Conservation (phyloP, 2,329 filamentous ascomycete genomes). For the Fusarium guadeloupense region DNA sequence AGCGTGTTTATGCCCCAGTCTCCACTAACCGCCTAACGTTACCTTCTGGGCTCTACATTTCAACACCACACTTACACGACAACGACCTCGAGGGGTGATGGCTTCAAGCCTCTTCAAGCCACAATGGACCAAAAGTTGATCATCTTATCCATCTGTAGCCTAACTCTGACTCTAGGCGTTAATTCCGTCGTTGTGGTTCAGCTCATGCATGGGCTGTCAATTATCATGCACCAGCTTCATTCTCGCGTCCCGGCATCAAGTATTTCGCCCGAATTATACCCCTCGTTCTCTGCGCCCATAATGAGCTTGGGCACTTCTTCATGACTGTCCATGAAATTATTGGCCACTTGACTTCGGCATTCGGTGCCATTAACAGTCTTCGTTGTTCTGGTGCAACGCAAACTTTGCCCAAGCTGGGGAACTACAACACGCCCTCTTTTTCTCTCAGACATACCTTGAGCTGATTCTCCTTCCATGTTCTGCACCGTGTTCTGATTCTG, state of each 20-base stretch:
- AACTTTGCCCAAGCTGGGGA: conserved; percentile 2
- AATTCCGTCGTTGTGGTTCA: conserved; percentile 26
- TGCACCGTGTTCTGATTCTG: not conserved
- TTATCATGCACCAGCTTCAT: conserved; percentile 12
- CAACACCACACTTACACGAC: conserved; percentile 8
- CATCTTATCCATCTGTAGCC: conserved; percentile 23
- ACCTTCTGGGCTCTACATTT: not conserved
- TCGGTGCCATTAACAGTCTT: conserved; percentile 9
- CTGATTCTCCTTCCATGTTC: conserved; percentile 16
- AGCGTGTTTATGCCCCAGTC: not conserved
- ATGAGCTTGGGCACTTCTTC: not conserved
- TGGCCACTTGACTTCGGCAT: conserved; percentile 12
- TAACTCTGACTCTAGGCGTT: conserved; percentile 4
- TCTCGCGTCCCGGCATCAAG: conserved; percentile 12
- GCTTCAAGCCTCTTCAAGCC: conserved; percentile 29
- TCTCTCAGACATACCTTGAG: conserved; percentile 1
- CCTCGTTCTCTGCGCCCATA: not conserved
- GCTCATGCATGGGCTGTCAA: not conserved
- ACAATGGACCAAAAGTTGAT: conserved; percentile 20
- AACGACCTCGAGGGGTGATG: conserved; percentile 20
- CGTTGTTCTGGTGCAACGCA: conserved; percentile 8
- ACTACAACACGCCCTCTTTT: conserved; percentile 1
- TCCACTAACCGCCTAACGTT: not conserved
- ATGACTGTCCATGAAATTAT: not conserved
- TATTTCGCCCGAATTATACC: not conserved